phyloP scores from a whole-genome alignment of 306 rosid species.

The Pterocarpus santalinus region DNA sequence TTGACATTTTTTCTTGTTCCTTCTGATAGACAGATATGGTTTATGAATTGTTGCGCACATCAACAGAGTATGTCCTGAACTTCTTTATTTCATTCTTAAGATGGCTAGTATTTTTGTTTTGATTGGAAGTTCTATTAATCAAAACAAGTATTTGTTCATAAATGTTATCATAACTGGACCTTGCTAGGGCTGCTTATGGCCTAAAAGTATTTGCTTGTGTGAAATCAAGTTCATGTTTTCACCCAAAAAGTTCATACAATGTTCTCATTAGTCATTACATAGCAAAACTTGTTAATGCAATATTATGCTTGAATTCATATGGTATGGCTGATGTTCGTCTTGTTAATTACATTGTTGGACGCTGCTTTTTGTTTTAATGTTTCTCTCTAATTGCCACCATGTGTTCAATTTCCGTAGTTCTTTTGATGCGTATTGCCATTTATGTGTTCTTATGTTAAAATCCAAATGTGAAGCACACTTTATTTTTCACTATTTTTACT shows the following conservation, averaged over 20 bases:
- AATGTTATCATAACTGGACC: slow-evolving; percentile 18
- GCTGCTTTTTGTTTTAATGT: background rate
- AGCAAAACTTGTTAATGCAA: slow-evolving; percentile 12
- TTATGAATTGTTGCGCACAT: slow-evolving; percentile 91
- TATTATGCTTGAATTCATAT: slow-evolving; percentile 19
- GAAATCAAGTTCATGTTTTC: slow-evolving; percentile 8
- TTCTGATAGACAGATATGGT: slow-evolving; percentile 94
- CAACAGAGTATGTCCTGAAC: slow-evolving; percentile 83
- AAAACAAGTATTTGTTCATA: slow-evolving; percentile 32
- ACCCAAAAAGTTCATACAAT: background rate
- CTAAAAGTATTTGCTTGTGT: slow-evolving; percentile 8
- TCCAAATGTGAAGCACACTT: background rate
- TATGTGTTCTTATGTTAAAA: background rate
- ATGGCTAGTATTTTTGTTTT: background rate
- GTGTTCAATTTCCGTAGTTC: background rate
- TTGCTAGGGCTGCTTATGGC: slow-evolving; percentile 16
- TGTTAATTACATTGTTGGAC: background rate
- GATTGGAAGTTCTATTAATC: slow-evolving; percentile 33
- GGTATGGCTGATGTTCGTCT: background rate
- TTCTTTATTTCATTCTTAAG: slow-evolving; percentile 21
- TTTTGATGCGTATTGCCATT: slow-evolving; percentile 7
- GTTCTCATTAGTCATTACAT: background rate
- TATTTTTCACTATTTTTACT: background rate
- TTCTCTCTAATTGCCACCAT: background rate
- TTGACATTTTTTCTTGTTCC: slow-evolving; percentile 48